phyloP scores from a whole-genome alignment of 768 basidiomycete species.

The Lyophyllum semitale region DNA sequence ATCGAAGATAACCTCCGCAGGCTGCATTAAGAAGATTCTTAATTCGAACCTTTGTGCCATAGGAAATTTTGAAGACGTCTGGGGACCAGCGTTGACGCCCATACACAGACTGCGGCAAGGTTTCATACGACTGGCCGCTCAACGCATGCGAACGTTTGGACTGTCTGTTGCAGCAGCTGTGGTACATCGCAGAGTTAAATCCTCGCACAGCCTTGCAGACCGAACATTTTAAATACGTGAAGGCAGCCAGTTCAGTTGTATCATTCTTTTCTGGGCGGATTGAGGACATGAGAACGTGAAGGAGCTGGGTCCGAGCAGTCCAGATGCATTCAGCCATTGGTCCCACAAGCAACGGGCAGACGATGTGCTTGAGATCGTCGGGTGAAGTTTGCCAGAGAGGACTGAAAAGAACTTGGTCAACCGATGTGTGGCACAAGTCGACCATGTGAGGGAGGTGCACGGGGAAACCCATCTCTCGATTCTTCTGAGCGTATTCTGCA shows the following conservation, averaged over 20 bases:
- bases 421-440: neutral
- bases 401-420: neutral
- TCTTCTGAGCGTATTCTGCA: neutral
- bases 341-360: neutral
- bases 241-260: neutral
- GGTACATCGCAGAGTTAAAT: neutral
- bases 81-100: neutral
- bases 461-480: neutral
- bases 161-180: neutral
- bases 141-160: neutral
- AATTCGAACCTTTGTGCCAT: neutral
- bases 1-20: neutral
- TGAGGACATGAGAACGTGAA: neutral
- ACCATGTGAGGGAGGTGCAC: neutral
- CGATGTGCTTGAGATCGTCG: too few species aligned
- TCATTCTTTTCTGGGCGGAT: neutral
- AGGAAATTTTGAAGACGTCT: neutral
- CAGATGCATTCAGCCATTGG: neutral
- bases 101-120: neutral
- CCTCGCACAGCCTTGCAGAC: neutral
- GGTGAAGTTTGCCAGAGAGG: too few species aligned
- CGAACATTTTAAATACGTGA: neutral
- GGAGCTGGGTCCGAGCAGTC: neutral
- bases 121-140: neutral
- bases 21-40: slow-evolving; percentile 1